Evolutionary conservation across 192 early-diverging fungal species (phyloP).

Genomic region (Coemansia sp.): DNA sequence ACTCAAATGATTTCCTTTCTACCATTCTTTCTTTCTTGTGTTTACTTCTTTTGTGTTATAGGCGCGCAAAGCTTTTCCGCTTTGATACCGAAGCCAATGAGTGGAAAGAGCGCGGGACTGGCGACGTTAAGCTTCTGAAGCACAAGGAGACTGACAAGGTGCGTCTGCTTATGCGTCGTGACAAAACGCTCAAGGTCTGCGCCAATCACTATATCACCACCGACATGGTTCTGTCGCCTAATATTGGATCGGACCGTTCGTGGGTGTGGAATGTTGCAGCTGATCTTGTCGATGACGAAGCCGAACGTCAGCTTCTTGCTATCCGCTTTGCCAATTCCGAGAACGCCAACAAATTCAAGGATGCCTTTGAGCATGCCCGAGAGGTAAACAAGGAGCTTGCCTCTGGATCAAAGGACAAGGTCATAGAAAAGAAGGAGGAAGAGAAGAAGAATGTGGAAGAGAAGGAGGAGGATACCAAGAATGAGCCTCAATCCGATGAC

Average conservation of each 20-base stretch:
- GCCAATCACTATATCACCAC: conserved; percentile 94
- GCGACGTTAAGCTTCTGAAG: conserved; percentile 93
- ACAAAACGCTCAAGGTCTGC: conserved; percentile 98
- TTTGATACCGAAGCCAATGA: conserved; percentile 89
- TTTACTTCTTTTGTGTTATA: conserved; percentile 23
- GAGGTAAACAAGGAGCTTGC: conserved; percentile 46
- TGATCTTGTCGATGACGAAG: conserved; percentile 89
- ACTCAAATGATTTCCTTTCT: not conserved
- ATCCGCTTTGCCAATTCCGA: conserved; percentile 96
- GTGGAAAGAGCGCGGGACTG: conserved; percentile 99
- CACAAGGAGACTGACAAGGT: conserved; percentile 89
- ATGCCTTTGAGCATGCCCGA: conserved; percentile 75
- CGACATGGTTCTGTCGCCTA: conserved; percentile 88
- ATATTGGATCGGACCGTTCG: conserved; percentile 97
- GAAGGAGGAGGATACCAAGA: conserved; percentile 19
- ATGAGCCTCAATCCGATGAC: not conserved
- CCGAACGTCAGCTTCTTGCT: conserved; percentile 83
- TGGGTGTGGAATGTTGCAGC: conserved; percentile 95
- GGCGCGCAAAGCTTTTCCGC: conserved; percentile 95
- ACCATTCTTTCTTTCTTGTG: not conserved
- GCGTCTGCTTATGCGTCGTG: conserved; percentile 97
- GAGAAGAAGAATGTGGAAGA: conserved; percentile 36
- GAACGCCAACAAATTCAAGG: conserved; percentile 93
- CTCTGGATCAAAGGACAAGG: conserved; percentile 28
- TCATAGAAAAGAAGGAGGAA: conserved; percentile 31